Base-by-base conservation (phyloP, 2,329 filamentous ascomycete genomes). In the Trichophyton benhamiae region DNA sequence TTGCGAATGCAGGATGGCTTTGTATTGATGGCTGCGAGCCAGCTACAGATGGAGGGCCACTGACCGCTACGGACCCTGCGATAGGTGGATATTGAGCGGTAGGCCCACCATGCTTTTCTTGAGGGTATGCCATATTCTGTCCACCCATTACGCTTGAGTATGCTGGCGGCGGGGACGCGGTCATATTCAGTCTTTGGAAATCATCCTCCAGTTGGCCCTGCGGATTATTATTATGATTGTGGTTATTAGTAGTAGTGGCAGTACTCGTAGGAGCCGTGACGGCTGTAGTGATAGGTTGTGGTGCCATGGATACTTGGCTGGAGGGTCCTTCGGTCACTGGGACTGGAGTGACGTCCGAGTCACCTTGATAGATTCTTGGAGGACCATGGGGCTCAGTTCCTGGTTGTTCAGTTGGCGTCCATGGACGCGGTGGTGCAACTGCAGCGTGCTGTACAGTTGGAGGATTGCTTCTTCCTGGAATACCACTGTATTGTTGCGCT, bases 321-420 rank as follows among this genome's bases (percentile, higher is more conserved):
- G 36, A 36, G 33, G 59, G 46, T n/a, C 36, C 38, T 36, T 61
- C 57, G 15, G 59, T 44, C 2, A 44, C 53, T 66, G 80, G 30
- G n/a, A 25, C n/a, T 74, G 66, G 62, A 41, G 65, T 65, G 4
- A 91, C 84, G 64, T 88, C 85, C 65, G 86, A 87, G 59, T 84
- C 82, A 5, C 94, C 94, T 75, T 96, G 92, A 68, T 96, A 97
- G 0, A 95, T 87, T 0, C 88, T 91, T 0, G 92, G 91, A 33
- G 91, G 91, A 0, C 91, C 91, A 76, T 96, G 90, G 3, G 90
- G 89, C 59, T 91, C 87, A 64, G 86, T 87, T 36, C 90, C 91
- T 0, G 91, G 91, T 62, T 86, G 82, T 72, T 99, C 94, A 2
- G 94, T 97, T 0, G 94, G 94, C 8, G 92, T 97, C 94, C 92